Conservation (phyloP, 805 yeast genomes). For the Cephaloascus albidus region DNA sequence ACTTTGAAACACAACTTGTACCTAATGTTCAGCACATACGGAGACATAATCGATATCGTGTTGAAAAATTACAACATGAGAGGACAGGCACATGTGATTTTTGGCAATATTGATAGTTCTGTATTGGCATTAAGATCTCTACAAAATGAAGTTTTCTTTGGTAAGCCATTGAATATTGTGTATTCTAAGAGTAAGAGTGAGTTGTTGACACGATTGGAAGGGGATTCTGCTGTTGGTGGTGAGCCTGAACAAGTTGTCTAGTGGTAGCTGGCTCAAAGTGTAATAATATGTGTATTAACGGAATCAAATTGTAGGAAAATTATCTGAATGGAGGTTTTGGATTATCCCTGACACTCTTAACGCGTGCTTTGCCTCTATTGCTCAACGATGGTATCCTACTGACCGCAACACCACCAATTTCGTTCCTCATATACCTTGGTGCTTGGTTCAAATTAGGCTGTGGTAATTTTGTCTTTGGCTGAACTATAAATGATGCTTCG, state of each 20-base stretch:
- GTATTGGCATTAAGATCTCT: conserved; percentile 37
- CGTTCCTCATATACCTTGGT: background rate
- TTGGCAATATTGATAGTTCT: conserved; percentile 41
- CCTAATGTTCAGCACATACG: conserved; percentile 51
- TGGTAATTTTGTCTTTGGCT: conserved; percentile 9
- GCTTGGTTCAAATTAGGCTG: conserved; percentile 1
- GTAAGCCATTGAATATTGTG: conserved; percentile 36
- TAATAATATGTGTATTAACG: no score
- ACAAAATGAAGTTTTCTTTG: conserved; percentile 42
- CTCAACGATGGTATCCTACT: background rate
- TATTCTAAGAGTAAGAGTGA: conserved; percentile 21
- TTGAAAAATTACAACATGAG: conserved; percentile 34
- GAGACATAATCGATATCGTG: conserved; percentile 50
- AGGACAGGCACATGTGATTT: conserved; percentile 61
- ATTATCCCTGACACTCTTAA: no score
- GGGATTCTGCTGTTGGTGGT: no score
- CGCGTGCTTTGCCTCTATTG: no score
- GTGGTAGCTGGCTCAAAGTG: background rate
- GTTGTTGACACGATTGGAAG: no score
- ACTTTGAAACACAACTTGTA: conserved; percentile 45
- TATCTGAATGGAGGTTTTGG: no score
- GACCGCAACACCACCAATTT: background rate
- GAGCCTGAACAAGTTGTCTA: background rate
- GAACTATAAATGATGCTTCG: conserved; percentile 16
- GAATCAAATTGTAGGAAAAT: no score